Base-by-base conservation (phyloP, 768 basidiomycete species). In the Kwoniella shandongensis region DNA sequence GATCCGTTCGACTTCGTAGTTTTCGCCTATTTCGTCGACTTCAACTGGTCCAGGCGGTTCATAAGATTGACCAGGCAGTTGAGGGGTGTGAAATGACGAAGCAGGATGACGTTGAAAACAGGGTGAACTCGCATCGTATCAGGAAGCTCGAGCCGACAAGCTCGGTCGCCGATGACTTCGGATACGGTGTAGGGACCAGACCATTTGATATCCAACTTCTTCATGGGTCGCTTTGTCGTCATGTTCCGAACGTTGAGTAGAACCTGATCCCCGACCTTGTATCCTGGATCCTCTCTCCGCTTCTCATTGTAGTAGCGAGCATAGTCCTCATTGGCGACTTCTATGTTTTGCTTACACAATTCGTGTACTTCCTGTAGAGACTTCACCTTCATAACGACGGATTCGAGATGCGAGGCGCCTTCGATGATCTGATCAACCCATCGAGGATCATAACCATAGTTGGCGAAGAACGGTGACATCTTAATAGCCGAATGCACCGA, bases 251-350 rank as follows among this genome's bases (percentile, higher is more conserved):
- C 4, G 23, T 46, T 49, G 22, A 72, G 59, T 51, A 48, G 40
- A 18, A 68, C 69, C 10, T 32, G 35, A 42, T 70, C 64, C 4
- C 71, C 70, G 17, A 53, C 40, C 23, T 50, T 22, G 47, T 50
- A 70, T 10, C 66, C 2, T 56, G 70, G 27, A 29, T 30, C 0
- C 65, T 57, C 3, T 40, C 53, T 17, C 10, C 48, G 54, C 5
- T 57, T 54, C 57, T 56, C 39, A 25, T 74, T 61, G 22, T 73
- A 67, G 36, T 54, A 59, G 0, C 53, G 38, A 22, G 75, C 76
- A 71, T 77, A 77, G 2, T 53, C 38, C 0, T 69, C 69, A 3
- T 70, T 66, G 0, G 77, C 71, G 10, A 57, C 36, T 2, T 47
- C 23, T 22, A 62, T 59, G 13, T 50, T 17, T 29, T 23, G 36